Evolutionary conservation across 805 yeast species (phyloP), one percentile per base, ranked within the genome.

Genomic region (Ogataea minuta): DNA sequence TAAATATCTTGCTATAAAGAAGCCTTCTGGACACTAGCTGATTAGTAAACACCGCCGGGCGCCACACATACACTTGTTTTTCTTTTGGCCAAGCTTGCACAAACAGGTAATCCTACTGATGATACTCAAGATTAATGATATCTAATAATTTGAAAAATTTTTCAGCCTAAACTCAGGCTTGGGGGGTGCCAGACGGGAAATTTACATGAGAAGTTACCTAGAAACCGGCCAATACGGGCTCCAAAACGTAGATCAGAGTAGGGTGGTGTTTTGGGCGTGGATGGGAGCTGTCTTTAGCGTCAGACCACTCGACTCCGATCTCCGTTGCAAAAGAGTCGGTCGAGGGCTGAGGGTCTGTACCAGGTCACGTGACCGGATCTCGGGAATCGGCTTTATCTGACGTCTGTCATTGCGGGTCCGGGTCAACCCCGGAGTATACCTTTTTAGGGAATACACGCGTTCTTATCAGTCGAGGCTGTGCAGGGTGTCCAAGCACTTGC

Each of bases 401-500:
- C n/a, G 8, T 28, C 31, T 28, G 31, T 14, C 31, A 28, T 6
- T 11, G 4, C 19, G 4, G 9, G 3, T 10, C 16, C 19, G 31
- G 3, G 33, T 19, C 32, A 21, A 20, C 39, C 39, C 33, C 30
- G 23, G 19, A 23, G 12, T 27, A 30, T 16, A 7, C 41, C 34
- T 2, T 8, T 17, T 29, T 15, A n/a, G 34, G 35, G 30, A 13
- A 26, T 21, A 14, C 12, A 3, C 31, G 36, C 31, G 27, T 21
- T 17, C 30, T 31, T 37, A 37, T 37, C 42, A 23, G 24, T 31
- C 34, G 7, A 12, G 39, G 28, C 32, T 12, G 24, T 31, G 41
- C 36, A 43, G 30, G 23, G 23, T 36, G 6, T 53, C 48, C 10
- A 64, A 32, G 15, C 65, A 67, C 21, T 53, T 57, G 31, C 50